Evolutionary conservation across 805 yeast genomes (phyloP).

Genomic region (Candida nemodendra): DNA sequence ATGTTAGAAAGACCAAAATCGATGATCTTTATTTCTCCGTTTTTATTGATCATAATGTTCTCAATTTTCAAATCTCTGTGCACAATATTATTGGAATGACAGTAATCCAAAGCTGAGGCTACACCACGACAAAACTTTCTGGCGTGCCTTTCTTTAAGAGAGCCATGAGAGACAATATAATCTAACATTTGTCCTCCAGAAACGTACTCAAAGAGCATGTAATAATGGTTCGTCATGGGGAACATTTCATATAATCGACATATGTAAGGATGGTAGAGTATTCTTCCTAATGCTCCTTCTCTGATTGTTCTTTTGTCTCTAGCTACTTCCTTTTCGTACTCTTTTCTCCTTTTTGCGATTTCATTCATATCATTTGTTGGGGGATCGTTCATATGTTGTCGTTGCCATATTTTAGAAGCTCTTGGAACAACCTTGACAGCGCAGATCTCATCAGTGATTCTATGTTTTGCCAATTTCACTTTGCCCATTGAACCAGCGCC

Average conservation of each 20-base stretch:
- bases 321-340: constrained; percentile 77
- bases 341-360: constrained; percentile 60
- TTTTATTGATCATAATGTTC: constrained; percentile 88
- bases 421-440: constrained; percentile 92
- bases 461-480: constrained; percentile 89
- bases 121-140: constrained; percentile 93
- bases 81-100: constrained; percentile 91
- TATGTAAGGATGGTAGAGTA: constrained; percentile 87
- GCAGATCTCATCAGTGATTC: constrained; percentile 76
- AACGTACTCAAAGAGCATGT: constrained; percentile 94
- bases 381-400: constrained; percentile 68
- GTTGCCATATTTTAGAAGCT: constrained; percentile 73
- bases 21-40: constrained; percentile 92
- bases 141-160: constrained; percentile 90
- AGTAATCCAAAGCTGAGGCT: constrained; percentile 88
- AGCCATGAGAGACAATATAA: constrained; percentile 94
- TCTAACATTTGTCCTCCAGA: constrained; percentile 98
- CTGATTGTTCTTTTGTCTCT: constrained; percentile 90
- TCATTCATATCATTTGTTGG: constrained; percentile 62
- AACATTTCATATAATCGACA: constrained; percentile 91
- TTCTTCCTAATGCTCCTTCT: constrained; percentile 91
- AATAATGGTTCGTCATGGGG: constrained; percentile 94
- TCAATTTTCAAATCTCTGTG: constrained; percentile 97
- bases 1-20: constrained; percentile 95
- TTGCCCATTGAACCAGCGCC: constrained; percentile 99